Base-by-base conservation (phyloP, 345 rosid genomes). In the Durio zibethinus region DNA sequence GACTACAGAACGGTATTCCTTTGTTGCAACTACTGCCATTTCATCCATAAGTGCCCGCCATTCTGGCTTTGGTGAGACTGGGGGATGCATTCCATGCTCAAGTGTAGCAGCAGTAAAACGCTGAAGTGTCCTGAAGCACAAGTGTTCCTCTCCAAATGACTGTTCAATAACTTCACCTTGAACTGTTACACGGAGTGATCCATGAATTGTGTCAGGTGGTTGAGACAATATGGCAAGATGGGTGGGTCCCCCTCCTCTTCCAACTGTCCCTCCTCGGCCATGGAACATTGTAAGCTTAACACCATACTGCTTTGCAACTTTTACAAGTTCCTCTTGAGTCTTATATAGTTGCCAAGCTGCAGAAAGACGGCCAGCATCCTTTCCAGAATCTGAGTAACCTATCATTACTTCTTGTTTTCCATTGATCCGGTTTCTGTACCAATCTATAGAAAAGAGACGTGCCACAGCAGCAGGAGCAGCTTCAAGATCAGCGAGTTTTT, bases 341-440 rank as follows among this genome's bases (percentile, higher is more conserved):
- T 93, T 95, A 78, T 90, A 95, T 42, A 95, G 70, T 85, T 93
- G 97, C 98, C 98, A 95, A 31, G 98, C 99, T 0, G 99, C 98
- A 38, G 99, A 92, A 72, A 95, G 82, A 74, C 98, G 91, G 4
- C 99, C 99, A 15, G 98, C 99, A 77, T 95, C 99, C 83, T 95
- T 95, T 25, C 99, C 98, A 0, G 98, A 95, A 85, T 95, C 99
- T 2, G 99, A 95, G 77, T 95, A 95, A 72, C 99, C 99, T 1
- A 95, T 95, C 98, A 95, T 95, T 67, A 95, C 99, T 76, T 95
- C 99, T 83, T 95, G 99, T 83, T 92, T 95, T 27, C 98, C 98
- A 76, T 91, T 83, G 83, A 95, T 93, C 27, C 91, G 85, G 75
- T 93, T 76, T 76, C 88, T 90, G 77, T 95, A 95, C 99, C 99